These are phyloP conservation scores for Ceratobasidium theobromae DNA, from an alignment of 1,284 basidiomycete species.

Conservation along the genomic window DNA sequence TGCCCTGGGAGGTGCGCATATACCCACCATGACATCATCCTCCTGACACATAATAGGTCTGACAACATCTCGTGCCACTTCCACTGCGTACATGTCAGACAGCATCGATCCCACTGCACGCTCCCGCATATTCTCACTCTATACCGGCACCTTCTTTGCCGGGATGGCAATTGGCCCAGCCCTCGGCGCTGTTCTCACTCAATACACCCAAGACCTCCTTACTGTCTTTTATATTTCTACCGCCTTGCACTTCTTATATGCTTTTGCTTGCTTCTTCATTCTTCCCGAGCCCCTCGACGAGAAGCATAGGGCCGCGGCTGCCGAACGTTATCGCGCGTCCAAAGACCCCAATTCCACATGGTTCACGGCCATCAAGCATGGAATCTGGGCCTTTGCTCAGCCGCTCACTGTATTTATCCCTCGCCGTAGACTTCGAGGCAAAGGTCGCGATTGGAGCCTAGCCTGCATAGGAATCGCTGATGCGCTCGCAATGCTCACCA, in stretches of 20 bases:
- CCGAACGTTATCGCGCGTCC: constrained; percentile 38
- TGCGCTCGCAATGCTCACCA: constrained; percentile 48
- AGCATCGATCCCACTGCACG: constrained; percentile 54
- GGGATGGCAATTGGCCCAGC: constrained; percentile 75
- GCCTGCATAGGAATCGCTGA: constrained; percentile 58
- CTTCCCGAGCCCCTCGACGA: constrained; percentile 73
- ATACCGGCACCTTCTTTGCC: constrained; percentile 59
- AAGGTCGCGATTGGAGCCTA: constrained; percentile 67
- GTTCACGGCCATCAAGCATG: neutral
- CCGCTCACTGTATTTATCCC: constrained; percentile 71
- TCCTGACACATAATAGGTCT: constrained; percentile 48
- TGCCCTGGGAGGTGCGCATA: constrained; percentile 64
- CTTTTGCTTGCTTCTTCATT: constrained; percentile 56
- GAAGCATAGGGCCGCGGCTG: constrained; percentile 34
- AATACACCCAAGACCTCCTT: constrained; percentile 57
- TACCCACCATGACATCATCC: neutral
- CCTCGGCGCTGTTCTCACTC: constrained; percentile 66
- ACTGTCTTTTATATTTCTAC: constrained; percentile 71
- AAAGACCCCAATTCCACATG: constrained; percentile 28
- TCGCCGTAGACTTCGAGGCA: constrained; percentile 43
- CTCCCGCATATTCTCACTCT: constrained; percentile 65
- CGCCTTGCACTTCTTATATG: constrained; percentile 52
- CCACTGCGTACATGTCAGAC: constrained; percentile 66
- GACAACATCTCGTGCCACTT: constrained; percentile 52
- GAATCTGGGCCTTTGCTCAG: constrained; percentile 52